Evolutionary conservation across 1,284 basidiomycete genomes (phyloP).

Genomic region (Austroboletus novae-zelandiae): DNA sequence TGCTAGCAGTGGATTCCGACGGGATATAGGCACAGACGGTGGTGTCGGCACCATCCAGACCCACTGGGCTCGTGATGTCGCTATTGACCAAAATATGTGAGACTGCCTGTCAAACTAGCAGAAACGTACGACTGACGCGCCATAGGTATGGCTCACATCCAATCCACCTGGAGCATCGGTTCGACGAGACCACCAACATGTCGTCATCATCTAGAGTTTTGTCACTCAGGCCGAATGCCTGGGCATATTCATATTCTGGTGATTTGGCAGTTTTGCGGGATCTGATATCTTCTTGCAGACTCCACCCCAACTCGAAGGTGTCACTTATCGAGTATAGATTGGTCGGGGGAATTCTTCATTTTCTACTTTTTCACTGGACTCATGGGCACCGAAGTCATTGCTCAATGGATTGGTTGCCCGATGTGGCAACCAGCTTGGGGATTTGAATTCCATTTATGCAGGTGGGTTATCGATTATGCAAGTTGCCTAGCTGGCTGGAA

Average conservation of each 20-base stretch:
- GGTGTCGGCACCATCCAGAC: slow-evolving; percentile 64
- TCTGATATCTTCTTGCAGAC: slow-evolving; percentile 64
- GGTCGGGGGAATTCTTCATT: slow-evolving; percentile 64
- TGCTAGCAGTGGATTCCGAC: slow-evolving; percentile 63
- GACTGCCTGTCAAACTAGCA: slow-evolving; percentile 21
- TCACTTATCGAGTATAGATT: slow-evolving; percentile 65
- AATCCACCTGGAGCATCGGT: slow-evolving; percentile 65
- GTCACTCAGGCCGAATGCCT: slow-evolving; percentile 45
- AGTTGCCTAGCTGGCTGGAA: neutral
- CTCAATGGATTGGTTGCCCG: slow-evolving; percentile 69
- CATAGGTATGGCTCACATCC: slow-evolving; percentile 65
- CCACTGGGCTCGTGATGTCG: slow-evolving; percentile 39
- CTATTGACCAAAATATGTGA: slow-evolving; percentile 57
- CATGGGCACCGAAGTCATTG: slow-evolving; percentile 57
- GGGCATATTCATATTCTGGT: neutral
- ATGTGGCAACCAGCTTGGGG: slow-evolving; percentile 69
- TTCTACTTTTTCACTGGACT: slow-evolving; percentile 75
- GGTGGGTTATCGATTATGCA: slow-evolving; percentile 33
- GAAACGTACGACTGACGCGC: slow-evolving; percentile 5
- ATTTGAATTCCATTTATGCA: slow-evolving; percentile 71
- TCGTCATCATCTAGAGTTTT: slow-evolving; percentile 70
- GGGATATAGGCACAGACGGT: slow-evolving; percentile 53
- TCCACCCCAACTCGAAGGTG: slow-evolving; percentile 44
- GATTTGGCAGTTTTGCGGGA: slow-evolving; percentile 44
- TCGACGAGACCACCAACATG: slow-evolving; percentile 43